Conservation (phyloP, 2,329 filamentous ascomycete species). For the Camptophora hylomeconis region DNA sequence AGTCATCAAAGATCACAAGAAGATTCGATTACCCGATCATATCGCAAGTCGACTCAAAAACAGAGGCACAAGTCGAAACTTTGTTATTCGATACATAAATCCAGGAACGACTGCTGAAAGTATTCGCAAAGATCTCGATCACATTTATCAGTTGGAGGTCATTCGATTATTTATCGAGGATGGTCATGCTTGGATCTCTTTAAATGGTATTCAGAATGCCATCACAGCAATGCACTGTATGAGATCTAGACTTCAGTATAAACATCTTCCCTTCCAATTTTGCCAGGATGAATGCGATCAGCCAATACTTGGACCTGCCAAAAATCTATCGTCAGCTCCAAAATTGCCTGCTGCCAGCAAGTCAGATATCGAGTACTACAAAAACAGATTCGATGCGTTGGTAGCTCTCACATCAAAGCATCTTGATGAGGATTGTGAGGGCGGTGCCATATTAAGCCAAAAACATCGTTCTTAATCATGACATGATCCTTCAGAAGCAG, state of each 20-base stretch:
- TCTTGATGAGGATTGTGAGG: too few relatives aligned
- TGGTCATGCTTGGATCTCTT: slow-evolving; percentile 54
- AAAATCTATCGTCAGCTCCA: too few relatives aligned
- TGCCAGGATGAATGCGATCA: slow-evolving; percentile 59
- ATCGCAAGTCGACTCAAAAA: slow-evolving; percentile 49
- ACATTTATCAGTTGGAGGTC: slow-evolving; percentile 68
- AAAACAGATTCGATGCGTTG: too few relatives aligned
- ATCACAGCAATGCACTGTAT: slow-evolving; percentile 67
- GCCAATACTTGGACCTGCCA: too few relatives aligned
- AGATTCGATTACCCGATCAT: slow-evolving; percentile 52
- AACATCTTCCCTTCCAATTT: slow-evolving; percentile 57
- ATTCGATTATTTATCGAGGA: slow-evolving; percentile 49
- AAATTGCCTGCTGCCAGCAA: too few relatives aligned
- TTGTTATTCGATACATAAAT: slow-evolving; percentile 51
- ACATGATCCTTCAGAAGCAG: too few relatives aligned
- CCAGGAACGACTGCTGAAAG: slow-evolving; percentile 46
- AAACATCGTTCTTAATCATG: too few relatives aligned
- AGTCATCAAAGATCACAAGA: slow-evolving; percentile 56
- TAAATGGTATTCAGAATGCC: slow-evolving; percentile 65
- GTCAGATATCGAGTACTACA: too few relatives aligned
- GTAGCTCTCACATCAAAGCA: too few relatives aligned
- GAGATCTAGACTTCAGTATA: slow-evolving; percentile 56
- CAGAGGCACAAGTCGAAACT: slow-evolving; percentile 56
- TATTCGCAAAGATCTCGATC: slow-evolving; percentile 62
- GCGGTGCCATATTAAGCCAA: too few relatives aligned